Base-by-base conservation (phyloP, 495 filamentous ascomycete species). In the Neurospora sp. region DNA sequence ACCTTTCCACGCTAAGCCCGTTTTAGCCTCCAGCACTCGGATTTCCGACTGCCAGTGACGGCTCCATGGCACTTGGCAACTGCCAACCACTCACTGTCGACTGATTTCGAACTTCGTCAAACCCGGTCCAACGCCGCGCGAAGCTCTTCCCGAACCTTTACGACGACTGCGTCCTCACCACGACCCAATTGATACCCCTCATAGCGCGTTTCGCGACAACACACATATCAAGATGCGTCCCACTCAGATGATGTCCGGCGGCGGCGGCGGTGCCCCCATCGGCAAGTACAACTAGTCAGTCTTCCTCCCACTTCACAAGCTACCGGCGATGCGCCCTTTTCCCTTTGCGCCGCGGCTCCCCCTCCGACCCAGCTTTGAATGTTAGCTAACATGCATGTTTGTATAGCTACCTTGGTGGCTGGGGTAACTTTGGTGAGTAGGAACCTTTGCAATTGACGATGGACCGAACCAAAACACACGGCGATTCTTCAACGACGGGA, bases 341-440 rank as follows among this genome's bases (percentile, higher is more conserved):
- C 40, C 53, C 53, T 66, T 35, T 44, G 69, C 39, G 41, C 68
- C 72, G 69, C 72, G 69, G 40, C 69, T 40, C 68, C 74, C 46
- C 72, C 42, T 59, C 70, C 39, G 14, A 16, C 59, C 70, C 46
- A 66, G 40, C 53, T 69, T 6, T 53, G 22, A 16, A 42, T 40
- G 48, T 35, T 53, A 75, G 72, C 80, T 84, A 68, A 85, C 77
- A 72, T 18, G 53, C 27, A 66, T 66, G 11, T 77, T n/a, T 76
- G n/a, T 75, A 77, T 79, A 97, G 94, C 74, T 98, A 85, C 83
- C 84, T 97, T 68, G 96, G 95, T 79, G 81, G 79, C 80, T 98
- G 94, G 95, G 95, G 95, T 77, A 85, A 85, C 78, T 83, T 98
- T 73, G 95, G 93, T 96, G 89, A 84, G 89, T 89, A 74, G 71